A percentile compares a stretch with the other conserved stretches of the same genome.
Conservation (phyloP, 768 basidiomycete species). For the Tubosaeta sp. region DNA sequence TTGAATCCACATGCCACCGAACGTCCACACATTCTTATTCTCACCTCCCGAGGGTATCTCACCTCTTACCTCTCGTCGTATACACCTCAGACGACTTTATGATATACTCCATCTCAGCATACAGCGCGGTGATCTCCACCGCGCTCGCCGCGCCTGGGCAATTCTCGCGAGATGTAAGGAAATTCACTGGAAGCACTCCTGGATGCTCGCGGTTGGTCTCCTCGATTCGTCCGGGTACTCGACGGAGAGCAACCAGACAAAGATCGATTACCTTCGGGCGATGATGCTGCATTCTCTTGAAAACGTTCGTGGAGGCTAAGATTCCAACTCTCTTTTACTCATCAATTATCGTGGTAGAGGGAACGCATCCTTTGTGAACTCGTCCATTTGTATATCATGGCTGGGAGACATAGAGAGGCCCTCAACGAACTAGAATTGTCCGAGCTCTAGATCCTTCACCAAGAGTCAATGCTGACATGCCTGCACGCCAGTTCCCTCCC, state of each 20-base stretch:
- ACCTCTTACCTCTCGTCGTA: conserved; percentile 54
- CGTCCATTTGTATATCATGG: conserved; percentile 58
- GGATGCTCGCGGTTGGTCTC: conserved; percentile 63
- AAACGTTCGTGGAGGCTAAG: conserved; percentile 44
- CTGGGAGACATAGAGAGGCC: conserved; percentile 60
- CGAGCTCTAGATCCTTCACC: conserved; percentile 20
- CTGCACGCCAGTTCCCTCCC: conserved; percentile 64
- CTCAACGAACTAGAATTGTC: conserved; percentile 86
- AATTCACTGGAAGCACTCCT: conserved; percentile 67
- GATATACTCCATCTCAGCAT: conserved; percentile 72
- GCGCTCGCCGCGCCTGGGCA: conserved; percentile 68
- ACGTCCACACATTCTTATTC: conserved; percentile 55
- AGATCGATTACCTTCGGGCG: conserved; percentile 57
- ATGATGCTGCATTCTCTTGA: conserved; percentile 70
- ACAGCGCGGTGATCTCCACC: conserved; percentile 57
- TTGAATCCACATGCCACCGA: conserved; percentile 14
- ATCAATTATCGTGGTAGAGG: conserved; percentile 43
- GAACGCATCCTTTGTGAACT: conserved; percentile 75
- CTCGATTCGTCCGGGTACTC: conserved; percentile 36
- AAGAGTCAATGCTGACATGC: neutral
- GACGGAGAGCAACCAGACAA: conserved; percentile 29
- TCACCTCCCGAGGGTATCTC: conserved; percentile 47
- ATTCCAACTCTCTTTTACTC: conserved; percentile 9
- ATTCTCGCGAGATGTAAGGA: conserved; percentile 77
- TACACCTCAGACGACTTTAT: conserved; percentile 70